Evolutionary conservation across 306 rosid genomes (phyloP).

Genomic region (Cucumis cinereus): DNA sequence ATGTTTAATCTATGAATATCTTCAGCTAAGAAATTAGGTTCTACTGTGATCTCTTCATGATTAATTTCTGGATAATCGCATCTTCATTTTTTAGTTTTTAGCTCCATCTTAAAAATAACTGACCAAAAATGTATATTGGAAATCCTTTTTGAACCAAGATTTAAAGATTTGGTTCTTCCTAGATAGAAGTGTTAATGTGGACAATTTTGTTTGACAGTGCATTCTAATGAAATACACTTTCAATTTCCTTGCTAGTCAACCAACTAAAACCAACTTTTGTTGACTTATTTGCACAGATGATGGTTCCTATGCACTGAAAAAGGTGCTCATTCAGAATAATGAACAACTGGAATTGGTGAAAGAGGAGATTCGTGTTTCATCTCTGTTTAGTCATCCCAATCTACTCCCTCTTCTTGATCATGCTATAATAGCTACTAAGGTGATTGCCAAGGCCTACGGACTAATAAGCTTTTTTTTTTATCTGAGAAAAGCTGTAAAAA

Average conservation of each 20-base stretch:
- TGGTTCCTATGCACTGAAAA: constrained; percentile 92
- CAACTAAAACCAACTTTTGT: background rate
- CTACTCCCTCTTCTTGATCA: constrained; percentile 96
- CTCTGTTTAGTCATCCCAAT: constrained; percentile 81
- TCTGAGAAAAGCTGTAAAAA: background rate
- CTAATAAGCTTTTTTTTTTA: background rate
- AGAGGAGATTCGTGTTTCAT: constrained; percentile 93
- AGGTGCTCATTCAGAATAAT: constrained; percentile 77
- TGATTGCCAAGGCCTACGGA: constrained; percentile 8
- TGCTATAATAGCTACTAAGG: constrained; percentile 85
- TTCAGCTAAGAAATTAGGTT: background rate
- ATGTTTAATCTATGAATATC: background rate
- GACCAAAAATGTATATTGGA: background rate
- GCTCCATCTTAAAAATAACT: background rate
- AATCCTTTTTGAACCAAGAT: background rate
- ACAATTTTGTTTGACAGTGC: background rate
- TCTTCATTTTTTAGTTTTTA: background rate
- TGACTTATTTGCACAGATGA: constrained; percentile 41
- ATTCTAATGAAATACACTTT: background rate
- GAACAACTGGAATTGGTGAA: constrained; percentile 85
- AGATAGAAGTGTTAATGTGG: background rate
- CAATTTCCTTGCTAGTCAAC: background rate
- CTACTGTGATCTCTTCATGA: background rate
- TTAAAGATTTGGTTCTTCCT: background rate
- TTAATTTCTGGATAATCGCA: background rate